Evolutionary conservation across 345 rosid genomes (phyloP), one percentile per base, ranked within the genome.

Genomic region (Camelina neglecta): DNA sequence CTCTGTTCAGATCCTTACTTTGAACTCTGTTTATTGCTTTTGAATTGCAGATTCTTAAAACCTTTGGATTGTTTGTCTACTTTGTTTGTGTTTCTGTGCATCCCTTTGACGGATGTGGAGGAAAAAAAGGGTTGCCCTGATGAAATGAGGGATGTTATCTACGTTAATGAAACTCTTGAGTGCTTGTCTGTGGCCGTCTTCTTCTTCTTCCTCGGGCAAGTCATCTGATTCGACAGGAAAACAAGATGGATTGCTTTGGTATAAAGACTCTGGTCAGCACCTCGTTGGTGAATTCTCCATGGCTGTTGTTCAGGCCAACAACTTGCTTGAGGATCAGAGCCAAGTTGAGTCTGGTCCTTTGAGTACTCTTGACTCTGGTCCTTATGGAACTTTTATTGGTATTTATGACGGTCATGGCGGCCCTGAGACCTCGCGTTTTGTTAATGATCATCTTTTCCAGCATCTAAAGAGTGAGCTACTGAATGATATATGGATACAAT

Each of bases 111-210:
- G 63, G 81, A 90, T 86, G 92, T 66, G 85, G 89, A 84, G 81
- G 71, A 56, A 75, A 76, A 35, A 73, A 82, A 77, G 86, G 87
- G 88, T 74, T 85, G 78, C 80, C 75, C 45, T 72, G 63, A 72
- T 87, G 95, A 88, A 87, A 92, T 94, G 98, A 92, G 97, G 97
- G 96, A 94, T 94, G 98, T 85, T 94, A 89, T 84, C 96, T 78
- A 89, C 85, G 80, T 85, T 92, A 79, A 80, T 90, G 87, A 89
- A 87, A 79, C 81, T 92, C 79, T 75, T 89, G 82, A 84, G 85
- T 85, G 89, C 97, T 86, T 94, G 98, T 82, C 88, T 93, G 82
- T 75, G 89, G 84, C 92, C 95, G 15, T 84, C 92, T 72, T 86
- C 66, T 39, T 86, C 66, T 39, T 61, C 86, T 49, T 61, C 86